Base-by-base conservation (phyloP, 306 rosid species). In the Gastrolobium bilobum region DNA sequence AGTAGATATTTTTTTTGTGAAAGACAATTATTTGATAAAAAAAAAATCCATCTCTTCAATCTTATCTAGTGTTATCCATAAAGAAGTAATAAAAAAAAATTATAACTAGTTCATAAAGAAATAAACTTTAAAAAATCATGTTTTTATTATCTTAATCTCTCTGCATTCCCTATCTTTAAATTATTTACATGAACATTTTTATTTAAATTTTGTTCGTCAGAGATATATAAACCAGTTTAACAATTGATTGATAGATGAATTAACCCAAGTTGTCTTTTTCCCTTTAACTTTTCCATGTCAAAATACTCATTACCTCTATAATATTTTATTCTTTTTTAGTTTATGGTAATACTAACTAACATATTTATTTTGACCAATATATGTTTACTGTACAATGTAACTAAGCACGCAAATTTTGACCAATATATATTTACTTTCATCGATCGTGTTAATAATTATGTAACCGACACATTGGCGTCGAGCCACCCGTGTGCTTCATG, bases 401-500 rank as follows among this genome's bases (percentile, higher is more conserved):
- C 54, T 15, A 34, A 6, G 40, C 9, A 10, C 1, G 40, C 8
- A 39, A 20, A 47, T 3, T 42, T 10, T 48, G 42, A 51, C 9
- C 6, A 29, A 20, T 4, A 10, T 4, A 10, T 6, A 2, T 74
- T 46, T 34, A 31, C 40, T 30, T 57, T 30, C 5, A 7, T 2
- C 5, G 5, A 7, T 2, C 5, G 5, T 60, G 11, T 8, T 14
- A 8, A 7, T 75, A 14, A 61, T n/a, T 8, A 38, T 38, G 9
- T 13, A 35, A 30, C 42, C 13, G 63, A 52, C 65, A 29, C 47
- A 26, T n/a, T 5, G 26, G 13, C 30, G 20, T 26, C 26, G 56
- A 56, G 57, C 6, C 30, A 65, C 29, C 63, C 54, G 60, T 81
- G 84, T 50, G 80, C 30, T 43, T 29, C 51, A 10, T 79, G 43